Conservation (phyloP, 805 yeast genomes). For the Candida coleopterorum region DNA sequence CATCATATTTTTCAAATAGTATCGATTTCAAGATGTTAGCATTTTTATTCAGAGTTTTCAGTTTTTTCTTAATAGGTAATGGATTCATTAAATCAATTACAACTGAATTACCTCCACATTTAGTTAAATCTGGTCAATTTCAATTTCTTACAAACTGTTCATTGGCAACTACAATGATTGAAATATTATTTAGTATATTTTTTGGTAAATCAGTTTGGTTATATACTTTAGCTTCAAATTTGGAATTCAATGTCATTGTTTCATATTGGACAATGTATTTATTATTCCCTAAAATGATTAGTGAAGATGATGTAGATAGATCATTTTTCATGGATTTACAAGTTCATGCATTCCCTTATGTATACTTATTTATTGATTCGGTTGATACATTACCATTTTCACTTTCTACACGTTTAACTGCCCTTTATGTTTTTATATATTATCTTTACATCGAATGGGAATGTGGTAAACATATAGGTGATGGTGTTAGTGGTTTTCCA, state of each 20-base stretch:
- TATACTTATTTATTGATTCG: conserved; percentile 9
- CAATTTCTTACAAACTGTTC: conserved; percentile 23
- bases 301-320: conserved; percentile 15
- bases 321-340: conserved; percentile 16
- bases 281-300: conserved; percentile 14
- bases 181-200: neutral
- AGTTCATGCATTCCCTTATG: conserved; percentile 24
- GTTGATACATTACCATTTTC: neutral
- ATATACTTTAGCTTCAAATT: conserved; percentile 13
- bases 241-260: conserved; percentile 20
- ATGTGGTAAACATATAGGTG: conserved; percentile 10
- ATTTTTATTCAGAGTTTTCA: conserved; percentile 1
- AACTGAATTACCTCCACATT: conserved; percentile 14
- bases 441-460: conserved; percentile 15
- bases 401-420: neutral
- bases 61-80: neutral
- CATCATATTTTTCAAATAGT: too few species aligned
- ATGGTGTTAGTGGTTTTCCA: conserved; percentile 8
- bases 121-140: conserved; percentile 18
- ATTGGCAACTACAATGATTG: conserved; percentile 8
- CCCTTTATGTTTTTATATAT: conserved; percentile 2
- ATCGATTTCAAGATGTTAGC: neutral
- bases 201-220: conserved; percentile 2
- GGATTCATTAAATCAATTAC: conserved; percentile 5
- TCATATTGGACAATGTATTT: conserved; percentile 19